Conservation (phyloP, 179 eudicot genomes). For the Dionaea muscipula region DNA sequence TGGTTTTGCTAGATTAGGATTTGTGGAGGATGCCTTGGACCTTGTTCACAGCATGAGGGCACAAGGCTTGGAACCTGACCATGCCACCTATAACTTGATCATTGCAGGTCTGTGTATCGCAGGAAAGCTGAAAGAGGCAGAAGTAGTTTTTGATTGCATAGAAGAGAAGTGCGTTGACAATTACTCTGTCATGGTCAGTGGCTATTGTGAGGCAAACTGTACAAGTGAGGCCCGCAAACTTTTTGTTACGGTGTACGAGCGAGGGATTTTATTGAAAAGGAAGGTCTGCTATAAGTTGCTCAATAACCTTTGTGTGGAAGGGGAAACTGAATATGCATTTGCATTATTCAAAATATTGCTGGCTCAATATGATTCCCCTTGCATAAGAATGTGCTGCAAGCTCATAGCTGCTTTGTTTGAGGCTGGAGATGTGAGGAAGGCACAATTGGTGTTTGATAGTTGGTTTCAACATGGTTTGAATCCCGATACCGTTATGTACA, state of each 20-base stretch:
- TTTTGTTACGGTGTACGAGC: constrained; percentile 24
- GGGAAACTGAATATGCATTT: constrained; percentile 35
- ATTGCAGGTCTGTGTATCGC: constrained; percentile 47
- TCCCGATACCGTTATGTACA: constrained; percentile 55
- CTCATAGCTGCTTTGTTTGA: constrained; percentile 41
- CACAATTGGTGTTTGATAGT: constrained; percentile 34
- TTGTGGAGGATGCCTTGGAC: constrained; percentile 12
- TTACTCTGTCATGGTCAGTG: constrained; percentile 45
- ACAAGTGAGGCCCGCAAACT: constrained; percentile 24
- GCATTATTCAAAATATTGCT: constrained; percentile 23
- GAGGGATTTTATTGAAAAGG: constrained; percentile 24
- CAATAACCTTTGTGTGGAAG: constrained; percentile 34
- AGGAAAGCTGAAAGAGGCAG: constrained; percentile 55
- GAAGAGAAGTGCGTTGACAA: constrained; percentile 26
- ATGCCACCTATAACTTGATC: constrained; percentile 34
- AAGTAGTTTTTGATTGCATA: constrained; percentile 28
- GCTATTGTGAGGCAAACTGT: constrained; percentile 39
- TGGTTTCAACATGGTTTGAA: constrained; percentile 30
- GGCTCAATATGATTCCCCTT: constrained; percentile 22
- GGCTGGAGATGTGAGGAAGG: constrained; percentile 41
- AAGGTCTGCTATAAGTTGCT: constrained; percentile 34
- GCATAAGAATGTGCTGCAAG: constrained; percentile 30
- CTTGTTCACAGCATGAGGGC: constrained; percentile 35
- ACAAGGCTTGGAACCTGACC: constrained; percentile 34
- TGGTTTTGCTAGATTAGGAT: constrained; percentile 40